Evolutionary conservation across 176 grass and related monocot species (phyloP), one percentile per base, ranked within the genome.

Genomic region (Carex pumila): DNA sequence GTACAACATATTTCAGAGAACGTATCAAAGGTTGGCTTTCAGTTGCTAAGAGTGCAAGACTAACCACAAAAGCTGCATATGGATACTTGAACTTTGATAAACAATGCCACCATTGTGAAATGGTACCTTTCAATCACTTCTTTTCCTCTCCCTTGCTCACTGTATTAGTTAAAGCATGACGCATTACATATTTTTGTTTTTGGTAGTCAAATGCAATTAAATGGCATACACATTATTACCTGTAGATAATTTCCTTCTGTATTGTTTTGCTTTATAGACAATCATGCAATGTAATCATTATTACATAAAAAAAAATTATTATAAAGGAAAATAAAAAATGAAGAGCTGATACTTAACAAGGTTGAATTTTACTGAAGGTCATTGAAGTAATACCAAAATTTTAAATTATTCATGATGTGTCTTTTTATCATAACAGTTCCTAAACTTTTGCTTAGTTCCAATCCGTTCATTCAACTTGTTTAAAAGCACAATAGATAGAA

Each of bases 81-180:
- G 96, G 96, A 85, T 93, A 89, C 83, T 72, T 90, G 81, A 91
- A 68, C 85, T 99, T 99, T 65, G 93, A 99, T 85, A 84, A 81
- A 61, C 93, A 94, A 84, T 99, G 97, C 72, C 91, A 52, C 87
- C 97, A 96, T 81, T 99, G 97, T 78, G 93, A 99, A 92, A 96
- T 94, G 90, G 93, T 98, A 79, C 52, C 39, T 60, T 74, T 77
- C 5, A 1, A 50, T 74, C 15, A 68, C 53, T 60, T 49, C 36
- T 19, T 80, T 41, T 81, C 18, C 58, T 54, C 29, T 15, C 25
- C 15, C 29, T 37, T 67, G 61, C 21, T 29, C 61, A 64, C 22
- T 30, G 61, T 30, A 64, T 30, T 64, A 30, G 22, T 65, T 65
- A 39, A 68, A 69, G 13, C 34, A 69, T 32, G 17, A 15, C 6